Evolutionary conservation across 768 basidiomycete genomes (phyloP).

Genomic region (Roridomyces roridus): DNA sequence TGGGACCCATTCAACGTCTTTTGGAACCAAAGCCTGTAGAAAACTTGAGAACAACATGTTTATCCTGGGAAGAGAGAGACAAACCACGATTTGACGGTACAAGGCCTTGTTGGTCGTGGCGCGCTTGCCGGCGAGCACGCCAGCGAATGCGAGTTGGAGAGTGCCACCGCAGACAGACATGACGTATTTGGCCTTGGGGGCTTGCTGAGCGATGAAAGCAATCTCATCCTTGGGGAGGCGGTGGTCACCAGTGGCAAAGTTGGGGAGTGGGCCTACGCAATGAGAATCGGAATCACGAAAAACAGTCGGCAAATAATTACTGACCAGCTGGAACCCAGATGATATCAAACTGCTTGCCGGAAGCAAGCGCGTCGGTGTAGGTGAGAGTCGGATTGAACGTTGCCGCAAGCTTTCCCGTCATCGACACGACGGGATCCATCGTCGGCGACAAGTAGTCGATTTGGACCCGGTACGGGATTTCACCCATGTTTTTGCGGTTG

Average conservation of each 20-base stretch:
- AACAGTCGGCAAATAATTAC: neutral
- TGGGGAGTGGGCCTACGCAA: slow-evolving; percentile 10
- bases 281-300: too few species aligned
- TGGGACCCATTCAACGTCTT: slow-evolving; percentile 39
- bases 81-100: slow-evolving; percentile 31
- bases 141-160: slow-evolving; percentile 37
- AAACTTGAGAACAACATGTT: neutral
- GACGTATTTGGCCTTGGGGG: slow-evolving; percentile 36
- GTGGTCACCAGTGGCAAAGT: neutral
- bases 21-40: slow-evolving; percentile 23
- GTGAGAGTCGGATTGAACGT: slow-evolving; percentile 22
- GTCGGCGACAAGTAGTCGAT: slow-evolving; percentile 19
- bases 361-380: slow-evolving; percentile 14
- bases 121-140: slow-evolving; percentile 37
- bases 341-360: slow-evolving; percentile 24
- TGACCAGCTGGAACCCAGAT: slow-evolving; percentile 25
- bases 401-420: slow-evolving; percentile 2
- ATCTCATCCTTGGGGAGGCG: slow-evolving; percentile 18
- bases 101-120: slow-evolving; percentile 45
- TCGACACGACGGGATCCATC: slow-evolving; percentile 17
- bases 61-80: too few species aligned
- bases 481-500: slow-evolving; percentile 8
- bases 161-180: slow-evolving; percentile 44
- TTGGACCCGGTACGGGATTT: slow-evolving; percentile 10
- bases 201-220: slow-evolving; percentile 33